Conservation (phyloP, 768 basidiomycete species). For the Agaricus sinodeliciosus region DNA sequence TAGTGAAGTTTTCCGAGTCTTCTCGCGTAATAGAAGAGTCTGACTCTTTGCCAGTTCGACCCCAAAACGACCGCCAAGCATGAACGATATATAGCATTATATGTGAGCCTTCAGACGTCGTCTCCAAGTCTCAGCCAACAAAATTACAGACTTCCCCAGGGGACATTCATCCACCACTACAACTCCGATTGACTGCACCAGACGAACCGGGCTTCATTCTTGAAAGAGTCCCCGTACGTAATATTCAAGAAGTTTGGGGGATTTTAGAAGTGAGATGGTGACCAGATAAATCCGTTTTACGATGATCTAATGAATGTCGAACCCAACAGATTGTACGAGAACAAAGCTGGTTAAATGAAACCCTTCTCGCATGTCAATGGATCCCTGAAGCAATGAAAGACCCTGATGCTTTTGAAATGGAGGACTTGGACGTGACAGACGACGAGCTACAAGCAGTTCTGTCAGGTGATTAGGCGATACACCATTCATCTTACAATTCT, state of each 20-base stretch:
- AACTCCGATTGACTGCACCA: conserved; percentile 58
- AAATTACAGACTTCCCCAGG: conserved; percentile 55
- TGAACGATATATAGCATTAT: conserved; percentile 61
- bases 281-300: neutral
- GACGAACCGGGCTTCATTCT: conserved; percentile 74
- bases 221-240: conserved; percentile 64
- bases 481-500: neutral
- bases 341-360: conserved; percentile 81
- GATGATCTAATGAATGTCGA: neutral
- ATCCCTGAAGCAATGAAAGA: conserved; percentile 38
- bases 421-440: conserved; percentile 35
- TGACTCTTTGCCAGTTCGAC: conserved; percentile 41
- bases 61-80: conserved; percentile 38
- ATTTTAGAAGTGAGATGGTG: conserved; percentile 54
- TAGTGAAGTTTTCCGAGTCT: conserved; percentile 34
- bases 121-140: neutral
- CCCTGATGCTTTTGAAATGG: conserved; percentile 19
- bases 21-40: conserved; percentile 4
- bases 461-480: conserved; percentile 35
- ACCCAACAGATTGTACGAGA: conserved; percentile 62
- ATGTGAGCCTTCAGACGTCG: conserved; percentile 37
- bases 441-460: conserved; percentile 62
- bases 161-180: conserved; percentile 60
- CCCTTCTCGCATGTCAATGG: conserved; percentile 58
- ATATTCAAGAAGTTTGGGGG: conserved; percentile 67